Conservation (phyloP, 2,329 filamentous ascomycete genomes). For the Neoarthrinium moseri region DNA sequence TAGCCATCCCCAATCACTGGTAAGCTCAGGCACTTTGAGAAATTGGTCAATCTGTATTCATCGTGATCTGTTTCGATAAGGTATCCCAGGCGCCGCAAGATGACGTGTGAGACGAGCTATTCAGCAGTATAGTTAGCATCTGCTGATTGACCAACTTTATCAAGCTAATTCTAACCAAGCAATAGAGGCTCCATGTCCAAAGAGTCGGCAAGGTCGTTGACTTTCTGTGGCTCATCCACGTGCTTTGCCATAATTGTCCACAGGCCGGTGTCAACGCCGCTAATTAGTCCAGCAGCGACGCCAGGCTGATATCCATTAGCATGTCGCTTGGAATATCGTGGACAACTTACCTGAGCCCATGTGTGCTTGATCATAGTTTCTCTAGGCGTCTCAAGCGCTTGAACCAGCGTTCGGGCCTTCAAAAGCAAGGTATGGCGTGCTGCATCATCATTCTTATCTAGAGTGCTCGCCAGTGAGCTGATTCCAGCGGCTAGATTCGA, state of each 20-base stretch:
- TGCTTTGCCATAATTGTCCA: conserved; percentile 32
- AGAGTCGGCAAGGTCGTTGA: conserved; percentile 16
- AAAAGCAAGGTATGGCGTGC: conserved; percentile 29
- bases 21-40: conserved; percentile 24
- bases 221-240: conserved; percentile 26
- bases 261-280: conserved; percentile 20
- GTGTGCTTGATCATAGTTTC: conserved; percentile 46
- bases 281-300: neutral
- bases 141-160: neutral
- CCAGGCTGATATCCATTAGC: neutral
- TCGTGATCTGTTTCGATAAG: conserved; percentile 29
- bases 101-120: conserved; percentile 30
- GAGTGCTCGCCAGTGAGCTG: too few relatives aligned
- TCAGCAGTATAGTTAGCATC: neutral
- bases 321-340: neutral
- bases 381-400: conserved; percentile 42
- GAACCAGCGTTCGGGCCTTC: conserved; percentile 31
- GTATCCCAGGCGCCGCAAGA: conserved; percentile 30
- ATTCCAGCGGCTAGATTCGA: too few relatives aligned
- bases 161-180: conserved; percentile 16
- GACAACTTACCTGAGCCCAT: conserved; percentile 38
- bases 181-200: conserved; percentile 9
- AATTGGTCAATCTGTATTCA: conserved; percentile 29
- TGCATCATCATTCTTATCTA: conserved; percentile 8
- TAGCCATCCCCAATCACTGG: neutral